phyloP scores from a whole-genome alignment of 169 alveolate genomes.

The Cryptosporidium ubiquitum region DNA sequence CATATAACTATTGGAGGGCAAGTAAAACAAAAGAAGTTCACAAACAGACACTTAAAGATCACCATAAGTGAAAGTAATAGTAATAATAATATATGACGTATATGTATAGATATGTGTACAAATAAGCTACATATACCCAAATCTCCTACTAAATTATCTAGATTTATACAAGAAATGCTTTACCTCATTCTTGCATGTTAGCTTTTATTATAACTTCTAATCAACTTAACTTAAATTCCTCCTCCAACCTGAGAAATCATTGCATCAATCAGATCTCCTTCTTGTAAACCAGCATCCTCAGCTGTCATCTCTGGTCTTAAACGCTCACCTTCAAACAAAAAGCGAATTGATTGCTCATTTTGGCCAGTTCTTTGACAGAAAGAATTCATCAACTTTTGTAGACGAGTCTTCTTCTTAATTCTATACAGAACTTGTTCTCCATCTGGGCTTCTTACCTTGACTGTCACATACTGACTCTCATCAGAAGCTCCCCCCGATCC shows the following conservation, averaged over 20 bases:
- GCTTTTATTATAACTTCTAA: not conserved
- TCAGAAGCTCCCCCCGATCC: conserved; percentile 56
- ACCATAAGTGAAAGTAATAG: no score
- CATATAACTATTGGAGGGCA: conserved; percentile 5
- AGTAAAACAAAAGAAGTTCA: not conserved
- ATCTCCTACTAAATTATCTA: not conserved
- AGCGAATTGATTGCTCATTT: conserved; percentile 91
- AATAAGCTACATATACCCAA: not conserved
- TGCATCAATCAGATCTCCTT: conserved; percentile 98
- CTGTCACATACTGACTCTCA: conserved; percentile 74
- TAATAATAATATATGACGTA: not conserved
- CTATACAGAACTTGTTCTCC: conserved; percentile 96
- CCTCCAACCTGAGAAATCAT: conserved; percentile 99
- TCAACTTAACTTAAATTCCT: not conserved
- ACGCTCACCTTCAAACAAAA: conserved; percentile 97
- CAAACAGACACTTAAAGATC: not conserved
- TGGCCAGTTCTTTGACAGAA: conserved; percentile 96
- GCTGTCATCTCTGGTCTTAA: conserved; percentile 95
- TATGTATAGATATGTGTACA: not conserved
- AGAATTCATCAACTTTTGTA: conserved; percentile 97
- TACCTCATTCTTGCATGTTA: not conserved
- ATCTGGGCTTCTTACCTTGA: conserved; percentile 83
- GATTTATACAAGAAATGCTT: not conserved
- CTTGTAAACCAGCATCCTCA: conserved; percentile 93
- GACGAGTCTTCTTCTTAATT: conserved; percentile 92